Conservation (phyloP, 139 green algal species). For the Coelastrella sp. region DNA sequence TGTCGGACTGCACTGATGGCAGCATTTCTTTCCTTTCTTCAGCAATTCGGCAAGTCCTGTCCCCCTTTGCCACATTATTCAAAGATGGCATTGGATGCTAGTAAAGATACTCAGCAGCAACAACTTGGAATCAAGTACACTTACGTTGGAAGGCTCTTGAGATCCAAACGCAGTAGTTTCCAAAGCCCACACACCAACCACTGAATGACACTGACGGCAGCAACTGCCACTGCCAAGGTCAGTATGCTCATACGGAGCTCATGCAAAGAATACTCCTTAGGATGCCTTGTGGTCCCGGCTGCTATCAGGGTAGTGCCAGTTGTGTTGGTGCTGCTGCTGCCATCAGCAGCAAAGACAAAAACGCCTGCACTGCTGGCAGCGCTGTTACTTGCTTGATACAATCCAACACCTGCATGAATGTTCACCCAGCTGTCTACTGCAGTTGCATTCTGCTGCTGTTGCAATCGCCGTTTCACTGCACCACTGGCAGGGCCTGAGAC, state of each 20-base stretch:
- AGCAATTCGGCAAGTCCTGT: no score
- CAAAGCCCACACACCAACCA: not conserved
- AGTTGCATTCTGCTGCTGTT: not conserved
- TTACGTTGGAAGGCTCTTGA: no score
- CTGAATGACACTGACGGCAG: not conserved
- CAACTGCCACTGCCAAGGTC: not conserved
- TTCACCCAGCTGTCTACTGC: not conserved
- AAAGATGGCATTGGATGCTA: no score
- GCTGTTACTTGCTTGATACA: not conserved
- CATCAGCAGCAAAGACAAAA: not conserved
- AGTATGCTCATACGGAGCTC: slow-evolving; percentile 18
- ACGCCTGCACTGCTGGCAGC: not conserved
- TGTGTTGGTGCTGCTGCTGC: not conserved
- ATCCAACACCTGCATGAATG: not conserved
- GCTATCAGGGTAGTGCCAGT: not conserved
- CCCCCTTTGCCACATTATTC: no score
- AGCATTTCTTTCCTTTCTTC: no score
- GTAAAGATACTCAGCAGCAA: no score
- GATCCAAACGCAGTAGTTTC: not conserved
- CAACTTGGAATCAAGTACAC: no score
- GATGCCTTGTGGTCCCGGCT: not conserved
- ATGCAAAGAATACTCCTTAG: not conserved
- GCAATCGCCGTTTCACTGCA: not conserved
- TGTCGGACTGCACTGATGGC: no score
- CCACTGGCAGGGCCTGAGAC: no score